Percentiles rank a stretch among this genome's conserved stretches.
Conservation (phyloP, 352 stramenopile genomes). For the Phytopythium helicoides region DNA sequence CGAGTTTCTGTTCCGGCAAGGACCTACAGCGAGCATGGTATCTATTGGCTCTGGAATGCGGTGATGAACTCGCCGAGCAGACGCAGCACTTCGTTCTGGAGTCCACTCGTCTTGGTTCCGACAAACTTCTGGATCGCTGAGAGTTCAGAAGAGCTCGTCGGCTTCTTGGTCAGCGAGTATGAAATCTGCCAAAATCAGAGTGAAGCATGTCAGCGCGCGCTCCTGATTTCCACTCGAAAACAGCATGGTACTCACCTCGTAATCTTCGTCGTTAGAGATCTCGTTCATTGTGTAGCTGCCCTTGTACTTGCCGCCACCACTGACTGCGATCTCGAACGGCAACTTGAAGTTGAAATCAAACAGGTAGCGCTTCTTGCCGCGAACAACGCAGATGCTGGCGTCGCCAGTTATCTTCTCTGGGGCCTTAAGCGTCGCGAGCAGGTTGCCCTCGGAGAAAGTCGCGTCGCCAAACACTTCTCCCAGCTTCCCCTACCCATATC, state of each 20-base stretch:
- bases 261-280: constrained; percentile 87
- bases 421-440: constrained; percentile 45
- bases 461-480: constrained; percentile 45
- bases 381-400: constrained; percentile 85
- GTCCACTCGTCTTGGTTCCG: constrained; percentile 30
- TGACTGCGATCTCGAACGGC: constrained; percentile 62
- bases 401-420: constrained; percentile 77
- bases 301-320: constrained; percentile 45
- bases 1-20: no score
- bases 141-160: constrained; percentile 33
- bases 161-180: constrained; percentile 52
- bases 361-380: constrained; percentile 87
- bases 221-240: not conserved
- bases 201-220: not conserved
- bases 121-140: constrained; percentile 54
- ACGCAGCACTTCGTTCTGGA: constrained; percentile 68
- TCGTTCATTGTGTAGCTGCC: constrained; percentile 77
- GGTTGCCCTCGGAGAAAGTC: constrained; percentile 38
- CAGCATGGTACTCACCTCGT: constrained; percentile 43
- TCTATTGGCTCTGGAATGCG: constrained; percentile 74
- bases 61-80: constrained; percentile 53
- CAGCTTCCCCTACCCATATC: constrained; percentile 42
- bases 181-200: constrained; percentile 38
- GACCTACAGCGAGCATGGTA: not conserved
- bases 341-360: constrained; percentile 86